Base-by-base conservation (phyloP, 73 alveolate genomes). In the Paramecium sonneborni region DNA sequence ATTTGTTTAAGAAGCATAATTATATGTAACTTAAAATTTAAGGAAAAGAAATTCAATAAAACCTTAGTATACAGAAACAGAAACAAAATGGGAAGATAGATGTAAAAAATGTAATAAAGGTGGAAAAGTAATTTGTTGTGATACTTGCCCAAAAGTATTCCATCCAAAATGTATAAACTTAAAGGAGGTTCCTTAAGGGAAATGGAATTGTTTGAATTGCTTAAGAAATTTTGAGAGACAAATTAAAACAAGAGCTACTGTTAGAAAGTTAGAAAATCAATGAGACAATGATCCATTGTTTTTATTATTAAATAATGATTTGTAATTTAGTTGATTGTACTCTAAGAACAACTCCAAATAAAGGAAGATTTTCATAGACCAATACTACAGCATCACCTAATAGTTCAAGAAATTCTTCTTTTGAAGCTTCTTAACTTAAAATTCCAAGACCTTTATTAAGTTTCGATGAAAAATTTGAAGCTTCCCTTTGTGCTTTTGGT, bases 91-190 rank as follows among this genome's bases (percentile, higher is more conserved):
- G 94, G 94, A 88, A 11, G 94, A 88, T 30, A n/a, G 38, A 69
- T 88, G 94, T 14, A 88, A 88, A 26, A 88, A 39, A 41, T 88
- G 94, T 12, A 57, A 56, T 32, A 32, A 37, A 39, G 91, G 87
- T 20, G 94, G 94, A 56, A 82, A 88, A 46, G 94, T 88, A 15
- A 52, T 88, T 14, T 69, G 85, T 76, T 88, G 94, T 28, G 94
- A 88, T 88, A 88, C 94, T 6, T 88, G 94, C 30, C 94, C 94
- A 69, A 57, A 58, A 43, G 94, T 88, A 24, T 88, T 70, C 21
- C 94, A 88, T 70, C 91, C 87, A n/a, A 88, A 88, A 72, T 88
- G 94, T 28, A 70, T 88, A 37, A 82, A 82, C 24, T 70, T 88
- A 24, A 88, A 88, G 91, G 94, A 69, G 57, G 69, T 58, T 32